phyloP scores from a whole-genome alignment of 768 basidiomycete species.

The Termitomyces titanicus region DNA sequence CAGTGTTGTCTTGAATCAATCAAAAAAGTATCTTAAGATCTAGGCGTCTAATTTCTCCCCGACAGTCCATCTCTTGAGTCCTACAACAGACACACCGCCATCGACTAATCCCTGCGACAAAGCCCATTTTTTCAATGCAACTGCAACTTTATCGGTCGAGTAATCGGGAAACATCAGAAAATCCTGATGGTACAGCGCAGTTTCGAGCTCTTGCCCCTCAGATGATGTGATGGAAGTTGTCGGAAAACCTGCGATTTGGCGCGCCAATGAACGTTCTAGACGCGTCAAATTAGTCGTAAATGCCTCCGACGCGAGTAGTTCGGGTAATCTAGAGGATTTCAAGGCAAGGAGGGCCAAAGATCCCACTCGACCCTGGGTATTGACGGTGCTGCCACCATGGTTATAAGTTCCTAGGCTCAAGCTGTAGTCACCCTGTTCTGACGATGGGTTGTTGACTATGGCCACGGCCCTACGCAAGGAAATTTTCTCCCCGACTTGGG shows the following conservation, averaged over 20 bases:
- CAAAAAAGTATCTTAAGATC: not conserved
- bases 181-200: slow-evolving; percentile 66
- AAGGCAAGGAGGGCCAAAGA: slow-evolving; percentile 54
- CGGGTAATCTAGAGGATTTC: slow-evolving; percentile 42
- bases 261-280: slow-evolving; percentile 72
- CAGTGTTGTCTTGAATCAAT: not conserved
- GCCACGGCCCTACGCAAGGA: slow-evolving; percentile 57
- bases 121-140: slow-evolving; percentile 39
- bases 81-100: slow-evolving; percentile 42
- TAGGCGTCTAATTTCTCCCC: slow-evolving; percentile 33
- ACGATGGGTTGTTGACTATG: slow-evolving; percentile 37
- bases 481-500: slow-evolving; percentile 81
- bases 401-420: slow-evolving; percentile 54
- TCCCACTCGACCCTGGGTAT: slow-evolving; percentile 56
- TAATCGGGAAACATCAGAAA: slow-evolving; percentile 74
- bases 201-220: slow-evolving; percentile 34
- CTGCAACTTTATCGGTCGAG: slow-evolving; percentile 38
- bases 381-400: slow-evolving; percentile 51
- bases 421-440: slow-evolving; percentile 32
- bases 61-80: slow-evolving; percentile 65
- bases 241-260: slow-evolving; percentile 84
- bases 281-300: slow-evolving; percentile 56
- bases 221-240: slow-evolving; percentile 45
- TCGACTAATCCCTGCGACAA: slow-evolving; percentile 20
- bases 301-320: slow-evolving; percentile 38